phyloP scores from a whole-genome alignment of 768 basidiomycete species.

The Suillus americanus region DNA sequence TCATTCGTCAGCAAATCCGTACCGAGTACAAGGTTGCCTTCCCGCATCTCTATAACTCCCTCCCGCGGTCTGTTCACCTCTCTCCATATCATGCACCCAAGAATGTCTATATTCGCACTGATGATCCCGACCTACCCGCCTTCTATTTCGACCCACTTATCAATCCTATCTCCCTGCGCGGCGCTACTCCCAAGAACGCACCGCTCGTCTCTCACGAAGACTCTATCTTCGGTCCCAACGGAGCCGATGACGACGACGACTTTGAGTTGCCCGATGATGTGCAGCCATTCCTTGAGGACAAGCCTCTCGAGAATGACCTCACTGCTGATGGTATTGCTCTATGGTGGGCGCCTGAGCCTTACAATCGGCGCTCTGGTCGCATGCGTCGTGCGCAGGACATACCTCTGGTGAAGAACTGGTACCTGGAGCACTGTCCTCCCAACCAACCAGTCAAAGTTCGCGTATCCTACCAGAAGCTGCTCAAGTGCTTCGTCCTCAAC shows the following conservation, averaged over 20 bases:
- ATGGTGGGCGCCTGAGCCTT: constrained; percentile 99
- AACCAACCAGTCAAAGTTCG: constrained; percentile 96
- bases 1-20: constrained; percentile 97
- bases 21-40: constrained; percentile 99
- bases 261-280: constrained; percentile 82
- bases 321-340: constrained; percentile 97
- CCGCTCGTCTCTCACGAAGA: constrained; percentile 89
- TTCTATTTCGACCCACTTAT: constrained; percentile 99
- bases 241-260: constrained; percentile 79
- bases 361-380: constrained; percentile 86
- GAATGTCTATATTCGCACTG: constrained; percentile 98
- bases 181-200: constrained; percentile 78
- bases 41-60: constrained; percentile 97
- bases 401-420: constrained; percentile 97
- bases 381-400: constrained; percentile 95
- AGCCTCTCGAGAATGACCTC: constrained; percentile 81
- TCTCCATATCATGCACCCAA: constrained; percentile 92
- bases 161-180: constrained; percentile 94
- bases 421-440: constrained; percentile 96
- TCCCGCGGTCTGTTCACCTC: constrained; percentile 91
- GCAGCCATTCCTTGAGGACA: constrained; percentile 77
- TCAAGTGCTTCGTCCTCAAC: constrained; percentile 95
- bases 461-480: constrained; percentile 97
- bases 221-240: constrained; percentile 86
- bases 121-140: constrained; percentile 98